Base-by-base conservation (phyloP, 768 basidiomycete genomes). In the Mycena alexandri region DNA sequence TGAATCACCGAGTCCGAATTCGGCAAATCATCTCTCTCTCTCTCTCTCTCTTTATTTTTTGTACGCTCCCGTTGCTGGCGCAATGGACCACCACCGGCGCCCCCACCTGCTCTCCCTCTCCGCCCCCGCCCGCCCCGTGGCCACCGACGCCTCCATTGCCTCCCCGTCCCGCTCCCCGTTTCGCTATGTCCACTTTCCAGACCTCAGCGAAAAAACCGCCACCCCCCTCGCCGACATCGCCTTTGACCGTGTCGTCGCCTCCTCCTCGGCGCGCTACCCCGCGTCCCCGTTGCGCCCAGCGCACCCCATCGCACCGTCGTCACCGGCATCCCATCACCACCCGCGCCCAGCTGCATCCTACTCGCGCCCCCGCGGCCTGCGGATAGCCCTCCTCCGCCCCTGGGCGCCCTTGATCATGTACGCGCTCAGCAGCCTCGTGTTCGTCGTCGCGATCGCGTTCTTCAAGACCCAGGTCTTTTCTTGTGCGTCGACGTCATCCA, bases 401-500 rank as follows among this genome's bases (percentile, higher is more conserved):
- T 95, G 92, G 91, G 78, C 90, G 29, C 94, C 94, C 42, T 79
- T 95, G 63, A 84, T 94, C 64, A 76, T 90, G 57, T 98, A 96
- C 81, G 87, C 85, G 19, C 81, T 90, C 9, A 95, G 93, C 38
- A 94, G 85, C 68, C 81, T 95, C 41, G 89, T 85, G 14, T 94
- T 97, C 72, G 74, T 96, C 41, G 78, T 91, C 52, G 93, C 92
- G n/a, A 89, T 96, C 74, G 91, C 89, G 38, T 88, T 94, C 70
- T 96, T 92, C 86, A 90, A 89, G 78, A 85, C 86, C 22, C 88
- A 97, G 75, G 84, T 97, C 46, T 96, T 98, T 78, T 79, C 86
- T 72, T 88, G 95, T 95, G 73, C 76, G 92, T 83, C 50, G 21
- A 11, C 34, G 41, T 60, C 53, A 22, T 63, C 2, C 10, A 29